Conservation (phyloP, 164 flowering plant species). For the Amborella trichopoda region DNA sequence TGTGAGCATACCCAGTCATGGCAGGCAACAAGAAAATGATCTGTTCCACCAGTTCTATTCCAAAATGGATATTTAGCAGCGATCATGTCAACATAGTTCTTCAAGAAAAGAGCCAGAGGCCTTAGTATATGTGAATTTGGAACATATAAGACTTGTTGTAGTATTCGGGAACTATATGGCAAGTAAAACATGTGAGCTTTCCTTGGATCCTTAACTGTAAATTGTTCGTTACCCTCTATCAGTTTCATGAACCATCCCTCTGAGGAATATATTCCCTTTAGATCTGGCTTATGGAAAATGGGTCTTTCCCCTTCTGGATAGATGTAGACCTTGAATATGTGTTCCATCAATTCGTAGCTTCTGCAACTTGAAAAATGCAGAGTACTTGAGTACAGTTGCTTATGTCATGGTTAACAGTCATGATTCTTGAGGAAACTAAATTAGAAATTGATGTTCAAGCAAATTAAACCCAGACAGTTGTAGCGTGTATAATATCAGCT, state of each 20-base stretch:
- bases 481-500: neutral
- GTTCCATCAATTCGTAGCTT: slow-evolving; percentile 20
- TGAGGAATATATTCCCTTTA: slow-evolving; percentile 18
- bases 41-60: slow-evolving; percentile 16
- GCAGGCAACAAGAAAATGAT: slow-evolving; percentile 22
- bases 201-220: slow-evolving; percentile 14
- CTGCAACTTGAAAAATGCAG: slow-evolving; percentile 6
- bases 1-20: slow-evolving; percentile 16
- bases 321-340: slow-evolving; percentile 14
- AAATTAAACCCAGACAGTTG: too few species aligned
- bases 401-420: neutral
- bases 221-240: slow-evolving; percentile 14
- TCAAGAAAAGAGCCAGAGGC: slow-evolving; percentile 14
- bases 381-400: neutral
- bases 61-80: slow-evolving; percentile 19
- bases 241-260: slow-evolving; percentile 22
- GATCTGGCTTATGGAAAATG: slow-evolving; percentile 16
- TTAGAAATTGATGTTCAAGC: too few species aligned
- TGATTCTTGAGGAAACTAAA: neutral
- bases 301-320: slow-evolving; percentile 14
- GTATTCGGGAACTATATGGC: slow-evolving; percentile 16
- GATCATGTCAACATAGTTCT: slow-evolving; percentile 14
- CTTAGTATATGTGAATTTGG: slow-evolving; percentile 16
- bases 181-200: slow-evolving; percentile 17
- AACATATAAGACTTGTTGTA: slow-evolving; percentile 13